These are phyloP conservation scores for Plantago lanceolata DNA, from an alignment of 305 asterid genomes.

Conservation along the genomic window DNA sequence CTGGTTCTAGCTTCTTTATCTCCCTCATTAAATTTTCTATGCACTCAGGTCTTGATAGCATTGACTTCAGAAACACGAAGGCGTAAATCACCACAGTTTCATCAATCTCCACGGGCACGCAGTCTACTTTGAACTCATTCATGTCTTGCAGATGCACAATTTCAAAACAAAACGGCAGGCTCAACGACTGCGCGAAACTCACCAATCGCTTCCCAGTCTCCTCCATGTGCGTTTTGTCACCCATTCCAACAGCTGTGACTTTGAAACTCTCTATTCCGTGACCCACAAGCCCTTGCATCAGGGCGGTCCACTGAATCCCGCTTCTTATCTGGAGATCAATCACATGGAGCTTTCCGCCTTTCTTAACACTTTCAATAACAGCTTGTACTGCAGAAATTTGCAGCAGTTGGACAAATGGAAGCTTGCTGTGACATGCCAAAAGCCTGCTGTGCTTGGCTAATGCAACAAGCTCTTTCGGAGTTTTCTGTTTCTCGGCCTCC, in stretches of 20 bases:
- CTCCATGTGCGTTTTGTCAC: conserved; percentile 32
- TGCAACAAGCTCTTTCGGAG: conserved; percentile 24
- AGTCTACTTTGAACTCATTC: conserved; percentile 35
- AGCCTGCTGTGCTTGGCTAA: conserved; percentile 37
- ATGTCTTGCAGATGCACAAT: conserved; percentile 37
- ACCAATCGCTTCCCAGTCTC: conserved; percentile 43
- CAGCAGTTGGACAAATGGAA: conserved; percentile 49
- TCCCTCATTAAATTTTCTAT: conserved; percentile 39
- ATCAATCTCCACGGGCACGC: conserved; percentile 29
- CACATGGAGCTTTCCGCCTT: conserved; percentile 41
- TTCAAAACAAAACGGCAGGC: conserved; percentile 39
- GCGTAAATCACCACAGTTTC: conserved; percentile 49
- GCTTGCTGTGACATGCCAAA: conserved; percentile 40
- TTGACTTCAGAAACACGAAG: conserved; percentile 32
- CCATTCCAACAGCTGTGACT: conserved; percentile 49
- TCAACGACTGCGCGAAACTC: conserved; percentile 45
- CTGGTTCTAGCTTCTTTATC: conserved; percentile 34
- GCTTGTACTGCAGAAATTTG: conserved; percentile 57
- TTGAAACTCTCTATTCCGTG: conserved; percentile 29
- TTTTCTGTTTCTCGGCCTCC: conserved; percentile 8
- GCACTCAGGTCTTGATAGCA: conserved; percentile 36
- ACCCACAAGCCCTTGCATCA: conserved; percentile 57
- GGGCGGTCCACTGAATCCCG: conserved; percentile 58
- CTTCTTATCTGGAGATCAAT: conserved; percentile 65
- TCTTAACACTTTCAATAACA: conserved; percentile 38